These are phyloP conservation scores for Cyclaneusma minus DNA, from an alignment of 2,329 filamentous ascomycete genomes.

Conservation along the genomic window DNA sequence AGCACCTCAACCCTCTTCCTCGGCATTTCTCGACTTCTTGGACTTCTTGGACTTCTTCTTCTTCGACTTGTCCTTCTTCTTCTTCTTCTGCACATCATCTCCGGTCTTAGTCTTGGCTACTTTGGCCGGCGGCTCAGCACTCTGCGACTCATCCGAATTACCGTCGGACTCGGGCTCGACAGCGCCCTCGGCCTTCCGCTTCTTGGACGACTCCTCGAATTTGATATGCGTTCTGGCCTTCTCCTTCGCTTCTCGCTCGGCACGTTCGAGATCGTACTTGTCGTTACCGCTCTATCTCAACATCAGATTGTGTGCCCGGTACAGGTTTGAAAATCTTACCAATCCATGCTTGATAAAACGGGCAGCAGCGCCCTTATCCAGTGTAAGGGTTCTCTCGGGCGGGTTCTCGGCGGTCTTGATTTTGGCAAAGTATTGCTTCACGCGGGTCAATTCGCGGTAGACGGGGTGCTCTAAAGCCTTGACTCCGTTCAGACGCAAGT, in stretches of 20 bases:
- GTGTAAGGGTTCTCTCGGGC: conserved; percentile 36
- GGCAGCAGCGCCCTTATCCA: conserved; percentile 63
- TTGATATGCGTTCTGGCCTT: conserved; percentile 31
- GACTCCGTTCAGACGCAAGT: conserved; percentile 62
- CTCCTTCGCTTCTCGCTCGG: conserved; percentile 32
- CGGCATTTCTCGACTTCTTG: conserved; percentile 16
- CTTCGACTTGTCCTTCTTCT: no score
- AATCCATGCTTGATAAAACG: conserved; percentile 74
- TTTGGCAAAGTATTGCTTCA: conserved; percentile 86
- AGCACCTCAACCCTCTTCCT: no score
- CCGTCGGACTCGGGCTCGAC: no score
- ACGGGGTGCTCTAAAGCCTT: conserved; percentile 76
- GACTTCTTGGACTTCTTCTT: conserved; percentile 13
- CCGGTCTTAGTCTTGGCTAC: conserved; percentile 1
- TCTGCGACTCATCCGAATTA: conserved; percentile 5
- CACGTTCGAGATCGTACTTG: conserved; percentile 31
- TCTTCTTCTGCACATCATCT: conserved; percentile 12
- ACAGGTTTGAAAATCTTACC: conserved; percentile 27
- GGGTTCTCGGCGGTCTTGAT: conserved; percentile 63
- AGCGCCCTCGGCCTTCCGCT: conserved; percentile 16
- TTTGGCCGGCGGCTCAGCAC: conserved; percentile 3
- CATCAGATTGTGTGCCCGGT: neutral
- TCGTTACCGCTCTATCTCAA: conserved; percentile 24
- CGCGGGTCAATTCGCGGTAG: conserved; percentile 69
- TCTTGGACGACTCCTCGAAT: conserved; percentile 24